A percentile compares a stretch with the other conserved stretches of the same genome.
These are phyloP conservation scores for Erysiphe neolycopersici DNA, from an alignment of 2,329 filamentous ascomycete genomes.

Conservation along the genomic window DNA sequence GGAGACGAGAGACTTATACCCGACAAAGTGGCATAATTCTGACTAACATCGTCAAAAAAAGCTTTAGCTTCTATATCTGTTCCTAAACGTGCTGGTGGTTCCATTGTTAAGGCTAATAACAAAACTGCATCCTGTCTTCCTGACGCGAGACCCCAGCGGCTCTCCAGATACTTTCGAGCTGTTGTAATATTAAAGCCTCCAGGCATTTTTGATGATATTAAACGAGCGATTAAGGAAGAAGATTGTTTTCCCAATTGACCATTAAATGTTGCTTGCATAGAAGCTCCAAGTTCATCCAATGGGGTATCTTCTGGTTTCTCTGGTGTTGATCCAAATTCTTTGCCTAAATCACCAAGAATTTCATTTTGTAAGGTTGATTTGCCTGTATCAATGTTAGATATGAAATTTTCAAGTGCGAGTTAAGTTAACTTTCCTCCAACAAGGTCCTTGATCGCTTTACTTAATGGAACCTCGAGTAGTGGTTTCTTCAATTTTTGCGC, in stretches of 20 bases:
- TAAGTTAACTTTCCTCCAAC: slow-evolving; percentile 49
- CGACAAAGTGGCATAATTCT: slow-evolving; percentile 66
- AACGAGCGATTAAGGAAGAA: slow-evolving; percentile 66
- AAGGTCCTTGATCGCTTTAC: slow-evolving; percentile 94
- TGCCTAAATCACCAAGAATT: slow-evolving; percentile 88
- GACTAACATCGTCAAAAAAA: slow-evolving; percentile 65
- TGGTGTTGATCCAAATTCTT: slow-evolving; percentile 92
- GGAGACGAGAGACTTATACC: slow-evolving; percentile 64
- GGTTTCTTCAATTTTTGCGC: slow-evolving; percentile 97
- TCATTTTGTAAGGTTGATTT: slow-evolving; percentile 98
- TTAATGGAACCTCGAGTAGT: slow-evolving; percentile 63
- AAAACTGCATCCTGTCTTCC: slow-evolving; percentile 83
- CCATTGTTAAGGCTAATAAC: slow-evolving; percentile 72
- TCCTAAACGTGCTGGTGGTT: slow-evolving; percentile 66
- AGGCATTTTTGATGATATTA: slow-evolving; percentile 98
- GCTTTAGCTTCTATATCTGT: slow-evolving; percentile 79
- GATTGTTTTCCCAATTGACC: slow-evolving; percentile 95
- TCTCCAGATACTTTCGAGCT: slow-evolving; percentile 84
- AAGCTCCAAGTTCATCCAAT: slow-evolving; percentile 75
- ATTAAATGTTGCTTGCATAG: slow-evolving; percentile 98
- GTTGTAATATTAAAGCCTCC: slow-evolving; percentile 97
- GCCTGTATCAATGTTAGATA: slow-evolving; percentile 23
- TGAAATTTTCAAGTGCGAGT: too few species aligned
- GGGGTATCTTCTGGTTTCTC: slow-evolving; percentile 97
- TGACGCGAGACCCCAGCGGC: slow-evolving; percentile 63